phyloP scores from a whole-genome alignment of 441 rosid species.

The Arabidopsis lyrata region DNA sequence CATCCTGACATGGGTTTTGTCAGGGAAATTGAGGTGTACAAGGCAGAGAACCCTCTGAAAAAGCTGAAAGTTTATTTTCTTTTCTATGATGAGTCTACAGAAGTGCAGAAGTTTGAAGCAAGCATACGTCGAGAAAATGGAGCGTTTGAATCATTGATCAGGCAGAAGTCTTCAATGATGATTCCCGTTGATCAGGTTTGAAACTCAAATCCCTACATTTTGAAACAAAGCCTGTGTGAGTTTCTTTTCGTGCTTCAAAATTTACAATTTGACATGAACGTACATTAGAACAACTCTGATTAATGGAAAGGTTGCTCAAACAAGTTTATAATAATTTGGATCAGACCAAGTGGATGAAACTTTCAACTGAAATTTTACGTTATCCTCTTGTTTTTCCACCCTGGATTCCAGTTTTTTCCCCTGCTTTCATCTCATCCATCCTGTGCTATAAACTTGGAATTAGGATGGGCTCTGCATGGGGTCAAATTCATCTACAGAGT shows the following conservation, averaged over 20 bases:
- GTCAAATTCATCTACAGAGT: slow-evolving; percentile 60
- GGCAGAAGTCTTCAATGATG: slow-evolving; percentile 96
- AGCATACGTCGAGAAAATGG: slow-evolving; percentile 91
- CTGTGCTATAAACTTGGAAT: slow-evolving; percentile 37
- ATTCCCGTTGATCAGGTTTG: slow-evolving; percentile 93
- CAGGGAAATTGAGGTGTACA: slow-evolving; percentile 91
- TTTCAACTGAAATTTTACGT: not conserved
- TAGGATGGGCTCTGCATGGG: slow-evolving; percentile 79
- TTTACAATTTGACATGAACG: not conserved
- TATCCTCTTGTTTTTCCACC: not conserved
- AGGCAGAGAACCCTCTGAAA: slow-evolving; percentile 82
- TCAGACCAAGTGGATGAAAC: slow-evolving; percentile 9
- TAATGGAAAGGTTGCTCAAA: not conserved
- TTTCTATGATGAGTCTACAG: slow-evolving; percentile 92
- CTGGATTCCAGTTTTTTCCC: not conserved
- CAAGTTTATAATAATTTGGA: not conserved
- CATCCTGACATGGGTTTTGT: slow-evolving; percentile 91
- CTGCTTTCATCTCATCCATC: slow-evolving; percentile 33
- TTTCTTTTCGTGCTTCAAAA: not conserved
- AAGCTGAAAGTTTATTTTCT: slow-evolving; percentile 86
- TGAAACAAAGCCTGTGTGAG: not conserved
- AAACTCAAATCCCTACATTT: slow-evolving; percentile 16
- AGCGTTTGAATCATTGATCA: slow-evolving; percentile 93
- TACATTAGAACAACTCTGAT: not conserved
- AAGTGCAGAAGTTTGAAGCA: slow-evolving; percentile 95